Conservation (phyloP, 306 rosid genomes). For the Rosa chinensis region DNA sequence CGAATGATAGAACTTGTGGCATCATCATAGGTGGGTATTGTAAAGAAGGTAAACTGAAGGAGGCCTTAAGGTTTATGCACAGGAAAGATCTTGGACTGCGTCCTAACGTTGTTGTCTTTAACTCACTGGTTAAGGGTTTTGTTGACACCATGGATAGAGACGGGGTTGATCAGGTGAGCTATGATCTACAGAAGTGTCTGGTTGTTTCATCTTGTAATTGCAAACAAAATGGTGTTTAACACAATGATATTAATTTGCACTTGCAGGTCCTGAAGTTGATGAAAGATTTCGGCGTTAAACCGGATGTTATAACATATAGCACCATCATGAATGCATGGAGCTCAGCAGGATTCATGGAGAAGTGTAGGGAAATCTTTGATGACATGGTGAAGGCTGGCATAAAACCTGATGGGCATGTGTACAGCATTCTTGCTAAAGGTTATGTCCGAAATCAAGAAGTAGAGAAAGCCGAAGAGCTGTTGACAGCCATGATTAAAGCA, state of each 20-base stretch:
- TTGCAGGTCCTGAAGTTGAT: slow-evolving; percentile 64
- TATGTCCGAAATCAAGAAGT: slow-evolving; percentile 64
- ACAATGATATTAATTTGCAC: neutral
- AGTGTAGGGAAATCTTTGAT: slow-evolving; percentile 55
- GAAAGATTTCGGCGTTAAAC: slow-evolving; percentile 57
- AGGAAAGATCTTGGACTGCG: slow-evolving; percentile 54
- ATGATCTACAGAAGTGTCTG: neutral
- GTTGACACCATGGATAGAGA: slow-evolving; percentile 62
- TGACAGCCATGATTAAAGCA: slow-evolving; percentile 42
- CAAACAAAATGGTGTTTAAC: slow-evolving; percentile 2
- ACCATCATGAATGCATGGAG: slow-evolving; percentile 82
- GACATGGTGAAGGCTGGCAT: slow-evolving; percentile 68
- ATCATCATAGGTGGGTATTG: slow-evolving; percentile 63
- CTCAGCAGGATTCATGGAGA: slow-evolving; percentile 66
- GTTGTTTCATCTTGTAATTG: slow-evolving; percentile 9
- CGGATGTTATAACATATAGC: slow-evolving; percentile 70
- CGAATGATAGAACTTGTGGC: slow-evolving; percentile 57
- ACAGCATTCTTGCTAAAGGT: slow-evolving; percentile 75
- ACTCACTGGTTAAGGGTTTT: slow-evolving; percentile 63
- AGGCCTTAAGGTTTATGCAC: slow-evolving; percentile 52
- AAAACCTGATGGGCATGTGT: slow-evolving; percentile 65
- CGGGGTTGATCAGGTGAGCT: slow-evolving; percentile 61
- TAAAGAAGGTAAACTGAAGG: slow-evolving; percentile 59
- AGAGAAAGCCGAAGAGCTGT: slow-evolving; percentile 63
- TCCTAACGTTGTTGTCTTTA: slow-evolving; percentile 52